phyloP scores from a whole-genome alignment of 306 rosid genomes.

The Pterocarpus santalinus region DNA sequence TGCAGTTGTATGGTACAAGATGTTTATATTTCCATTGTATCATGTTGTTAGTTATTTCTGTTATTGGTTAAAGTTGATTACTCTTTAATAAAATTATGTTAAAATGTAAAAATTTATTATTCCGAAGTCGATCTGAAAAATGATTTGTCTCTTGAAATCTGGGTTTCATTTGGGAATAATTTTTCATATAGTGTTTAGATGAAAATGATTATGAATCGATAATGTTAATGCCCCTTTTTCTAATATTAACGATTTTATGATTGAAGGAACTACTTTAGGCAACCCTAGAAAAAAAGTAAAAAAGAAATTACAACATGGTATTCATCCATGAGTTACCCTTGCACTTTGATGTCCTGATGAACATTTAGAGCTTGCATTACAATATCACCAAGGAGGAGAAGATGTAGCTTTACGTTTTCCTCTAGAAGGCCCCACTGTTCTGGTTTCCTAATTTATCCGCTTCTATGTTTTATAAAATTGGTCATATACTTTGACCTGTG shows the following conservation, averaged over 20 bases:
- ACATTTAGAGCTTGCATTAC: not conserved
- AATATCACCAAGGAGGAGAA: not conserved
- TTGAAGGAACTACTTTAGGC: not conserved
- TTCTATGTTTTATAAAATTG: not conserved
- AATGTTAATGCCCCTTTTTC: not conserved
- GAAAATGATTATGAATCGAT: conserved; percentile 19
- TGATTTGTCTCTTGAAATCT: conserved; percentile 7
- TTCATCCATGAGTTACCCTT: not conserved
- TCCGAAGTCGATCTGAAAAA: not conserved
- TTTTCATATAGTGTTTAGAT: not conserved
- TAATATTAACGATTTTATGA: not conserved
- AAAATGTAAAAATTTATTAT: conserved; percentile 1
- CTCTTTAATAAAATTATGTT: not conserved
- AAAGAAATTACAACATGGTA: not conserved
- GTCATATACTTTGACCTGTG: no score
- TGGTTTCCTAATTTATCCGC: not conserved
- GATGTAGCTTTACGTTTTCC: conserved; percentile 15
- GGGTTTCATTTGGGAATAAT: not conserved
- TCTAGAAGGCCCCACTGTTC: not conserved
- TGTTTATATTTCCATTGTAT: not conserved
- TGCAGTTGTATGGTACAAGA: conserved; percentile 20
- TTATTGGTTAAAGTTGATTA: not conserved
- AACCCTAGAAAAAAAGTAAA: not conserved
- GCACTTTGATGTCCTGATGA: not conserved
- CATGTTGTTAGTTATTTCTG: not conserved